These are phyloP conservation scores for Claviceps fusiformis DNA, from an alignment of 2,329 filamentous ascomycete genomes.

Conservation along the genomic window DNA sequence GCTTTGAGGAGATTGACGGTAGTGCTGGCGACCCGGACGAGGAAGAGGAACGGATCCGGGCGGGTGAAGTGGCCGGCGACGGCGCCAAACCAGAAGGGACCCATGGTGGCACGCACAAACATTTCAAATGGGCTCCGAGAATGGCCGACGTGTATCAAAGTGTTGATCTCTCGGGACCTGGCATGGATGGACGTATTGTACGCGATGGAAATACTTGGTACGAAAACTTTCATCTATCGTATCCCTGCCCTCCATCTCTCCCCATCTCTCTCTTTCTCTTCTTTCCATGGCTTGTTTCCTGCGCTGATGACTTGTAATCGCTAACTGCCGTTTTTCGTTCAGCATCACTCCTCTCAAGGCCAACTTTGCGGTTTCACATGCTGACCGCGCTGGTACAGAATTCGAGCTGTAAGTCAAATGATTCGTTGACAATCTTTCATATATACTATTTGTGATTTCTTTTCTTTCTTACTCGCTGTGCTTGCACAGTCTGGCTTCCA, in stretches of 20 bases:
- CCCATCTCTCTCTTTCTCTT: background rate
- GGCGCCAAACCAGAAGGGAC: background rate
- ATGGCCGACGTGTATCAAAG: conserved; percentile 80
- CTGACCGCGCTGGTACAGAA: conserved; percentile 43
- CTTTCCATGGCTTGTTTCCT: background rate
- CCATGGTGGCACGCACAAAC: conserved; percentile 56
- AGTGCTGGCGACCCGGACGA: conserved; percentile 49
- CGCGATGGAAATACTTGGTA: conserved; percentile 78
- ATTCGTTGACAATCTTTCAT: background rate
- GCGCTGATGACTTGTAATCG: conserved; percentile 1
- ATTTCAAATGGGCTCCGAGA: conserved; percentile 88
- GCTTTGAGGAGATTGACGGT: conserved; percentile 69
- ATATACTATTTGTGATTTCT: background rate
- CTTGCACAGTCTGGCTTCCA: conserved; percentile 4
- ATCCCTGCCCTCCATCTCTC: background rate
- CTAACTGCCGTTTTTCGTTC: conserved; percentile 1
- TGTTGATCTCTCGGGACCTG: conserved; percentile 64
- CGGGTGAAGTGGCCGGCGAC: conserved; percentile 32
- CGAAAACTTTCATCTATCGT: conserved; percentile 11
- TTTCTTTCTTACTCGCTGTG: conserved; percentile 1
- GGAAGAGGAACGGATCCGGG: conserved; percentile 61
- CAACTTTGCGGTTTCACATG: conserved; percentile 65
- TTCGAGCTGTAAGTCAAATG: conserved; percentile 42
- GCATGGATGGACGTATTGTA: conserved; percentile 89
- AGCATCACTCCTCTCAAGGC: conserved; percentile 85